Percentiles rank a stretch among this genome's conserved stretches.
These are phyloP conservation scores for Spathaspora hagerdaliae DNA, from an alignment of 805 yeast genomes.

Conservation along the genomic window DNA sequence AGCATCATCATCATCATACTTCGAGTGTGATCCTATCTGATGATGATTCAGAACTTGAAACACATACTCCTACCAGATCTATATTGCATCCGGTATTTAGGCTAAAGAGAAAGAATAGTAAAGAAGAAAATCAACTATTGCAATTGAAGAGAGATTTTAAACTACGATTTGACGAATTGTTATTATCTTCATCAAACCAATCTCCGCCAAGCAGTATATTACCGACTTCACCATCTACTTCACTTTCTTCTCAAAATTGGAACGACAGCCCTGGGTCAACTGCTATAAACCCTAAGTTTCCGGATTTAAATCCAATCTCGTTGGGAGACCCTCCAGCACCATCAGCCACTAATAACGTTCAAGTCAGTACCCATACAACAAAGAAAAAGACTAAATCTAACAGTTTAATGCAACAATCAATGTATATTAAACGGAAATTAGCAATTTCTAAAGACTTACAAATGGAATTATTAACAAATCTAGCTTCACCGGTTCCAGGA, in stretches of 20 bases:
- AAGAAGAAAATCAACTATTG: conserved; percentile 6
- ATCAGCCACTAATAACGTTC: conserved; percentile 1
- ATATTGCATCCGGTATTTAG: conserved; percentile 13
- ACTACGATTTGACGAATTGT: conserved; percentile 14
- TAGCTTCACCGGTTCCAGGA: background rate
- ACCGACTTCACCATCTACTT: conserved; percentile 4
- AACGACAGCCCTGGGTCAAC: background rate
- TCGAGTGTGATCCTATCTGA: conserved; percentile 27
- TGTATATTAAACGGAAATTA: conserved; percentile 26
- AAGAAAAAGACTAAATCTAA: conserved; percentile 12
- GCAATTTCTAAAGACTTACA: conserved; percentile 37
- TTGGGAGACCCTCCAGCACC: background rate
- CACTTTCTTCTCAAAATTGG: background rate
- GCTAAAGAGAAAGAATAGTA: conserved; percentile 5
- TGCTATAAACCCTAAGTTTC: background rate
- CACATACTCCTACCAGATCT: conserved; percentile 10
- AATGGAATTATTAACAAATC: conserved; percentile 22
- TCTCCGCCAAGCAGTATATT: conserved; percentile 1
- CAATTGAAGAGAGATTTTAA: conserved; percentile 20
- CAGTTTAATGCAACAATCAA: conserved; percentile 19
- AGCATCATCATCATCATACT: background rate
- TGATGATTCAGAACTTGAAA: conserved; percentile 34
- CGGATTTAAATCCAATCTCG: conserved; percentile 1
- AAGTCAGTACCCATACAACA: background rate
- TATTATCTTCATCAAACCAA: background rate